Evolutionary conservation across 2,329 filamentous ascomycete species (phyloP).

Genomic region (Diaporthe sp.): DNA sequence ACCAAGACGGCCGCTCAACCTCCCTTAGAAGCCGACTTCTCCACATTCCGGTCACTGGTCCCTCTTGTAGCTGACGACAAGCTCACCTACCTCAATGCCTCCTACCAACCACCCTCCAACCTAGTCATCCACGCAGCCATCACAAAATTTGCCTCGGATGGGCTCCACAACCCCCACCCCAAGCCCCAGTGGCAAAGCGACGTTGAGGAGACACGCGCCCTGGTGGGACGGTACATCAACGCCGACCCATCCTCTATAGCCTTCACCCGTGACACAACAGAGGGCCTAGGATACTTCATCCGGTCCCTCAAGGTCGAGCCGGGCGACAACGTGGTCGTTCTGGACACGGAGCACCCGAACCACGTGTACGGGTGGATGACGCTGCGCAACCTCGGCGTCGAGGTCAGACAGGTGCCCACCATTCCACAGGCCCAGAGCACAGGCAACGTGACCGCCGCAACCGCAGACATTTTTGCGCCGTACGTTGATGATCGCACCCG

Average conservation of each 20-base stretch:
- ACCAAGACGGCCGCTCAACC: not conserved
- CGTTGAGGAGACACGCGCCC: slow-evolving; percentile 37
- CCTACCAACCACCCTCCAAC: slow-evolving; percentile 45
- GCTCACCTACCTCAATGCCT: slow-evolving; percentile 44
- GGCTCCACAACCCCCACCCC: slow-evolving; percentile 39
- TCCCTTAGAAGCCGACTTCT: slow-evolving; percentile 34
- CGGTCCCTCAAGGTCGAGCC: slow-evolving; percentile 37
- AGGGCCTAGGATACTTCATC: slow-evolving; percentile 44
- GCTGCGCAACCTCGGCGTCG: slow-evolving; percentile 41
- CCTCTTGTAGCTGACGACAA: slow-evolving; percentile 36
- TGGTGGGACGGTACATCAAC: slow-evolving; percentile 44
- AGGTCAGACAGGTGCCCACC: slow-evolving; percentile 43
- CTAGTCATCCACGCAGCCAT: slow-evolving; percentile 45
- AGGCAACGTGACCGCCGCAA: slow-evolving; percentile 27
- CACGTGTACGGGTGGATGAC: slow-evolving; percentile 45
- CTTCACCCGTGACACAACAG: slow-evolving; percentile 47
- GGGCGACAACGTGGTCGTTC: slow-evolving; percentile 46
- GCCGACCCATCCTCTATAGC: slow-evolving; percentile 40
- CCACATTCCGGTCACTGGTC: slow-evolving; percentile 38
- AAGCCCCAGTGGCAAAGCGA: slow-evolving; percentile 40
- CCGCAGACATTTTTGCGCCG: slow-evolving; percentile 42
- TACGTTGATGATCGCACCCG: slow-evolving; percentile 44
- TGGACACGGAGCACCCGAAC: slow-evolving; percentile 47
- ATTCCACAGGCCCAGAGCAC: slow-evolving; percentile 17
- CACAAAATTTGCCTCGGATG: slow-evolving; percentile 40